Percentiles rank a stretch among this genome's conserved stretches.
These are phyloP conservation scores for Agrocybe pediades DNA, from an alignment of 768 basidiomycete genomes.

Conservation along the genomic window DNA sequence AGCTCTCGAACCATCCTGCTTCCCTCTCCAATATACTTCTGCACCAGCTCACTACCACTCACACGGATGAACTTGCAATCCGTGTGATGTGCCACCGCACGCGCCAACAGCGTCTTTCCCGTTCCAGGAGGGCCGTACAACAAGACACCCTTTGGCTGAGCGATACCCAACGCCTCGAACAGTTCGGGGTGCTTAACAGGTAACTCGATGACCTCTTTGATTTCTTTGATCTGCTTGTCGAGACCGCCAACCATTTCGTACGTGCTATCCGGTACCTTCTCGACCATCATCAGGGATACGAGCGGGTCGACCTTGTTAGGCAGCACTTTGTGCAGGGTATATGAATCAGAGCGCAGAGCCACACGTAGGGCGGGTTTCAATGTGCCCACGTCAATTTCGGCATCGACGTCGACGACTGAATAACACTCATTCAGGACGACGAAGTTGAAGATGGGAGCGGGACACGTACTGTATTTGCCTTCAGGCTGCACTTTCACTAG, in stretches of 20 bases:
- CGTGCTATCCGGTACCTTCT: conserved; percentile 98
- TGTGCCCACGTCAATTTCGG: conserved; percentile 77
- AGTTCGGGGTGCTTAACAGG: conserved; percentile 98
- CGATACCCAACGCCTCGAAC: conserved; percentile 95
- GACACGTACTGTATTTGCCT: conserved; percentile 92
- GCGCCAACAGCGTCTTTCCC: conserved; percentile 92
- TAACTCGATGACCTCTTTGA: conserved; percentile 94
- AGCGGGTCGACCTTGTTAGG: conserved; percentile 98
- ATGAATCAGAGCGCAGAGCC: conserved; percentile 93
- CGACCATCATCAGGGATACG: conserved; percentile 99
- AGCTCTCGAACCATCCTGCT: conserved; percentile 95
- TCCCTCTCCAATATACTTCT: conserved; percentile 98
- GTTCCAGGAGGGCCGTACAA: conserved; percentile 97
- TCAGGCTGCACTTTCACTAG: conserved; percentile 98
- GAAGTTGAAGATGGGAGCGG: background rate
- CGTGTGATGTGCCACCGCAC: conserved; percentile 96
- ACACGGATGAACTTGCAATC: conserved; percentile 98
- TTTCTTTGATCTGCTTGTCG: conserved; percentile 99
- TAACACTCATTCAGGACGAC: background rate
- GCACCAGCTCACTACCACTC: conserved; percentile 90
- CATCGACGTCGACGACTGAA: conserved; percentile 90
- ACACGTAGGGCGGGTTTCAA: conserved; percentile 89
- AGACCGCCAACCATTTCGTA: conserved; percentile 99
- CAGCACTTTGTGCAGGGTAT: conserved; percentile 94
- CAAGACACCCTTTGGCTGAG: conserved; percentile 94